Conservation (phyloP, 768 basidiomycete species). For the Leccinum fibrillosum region DNA sequence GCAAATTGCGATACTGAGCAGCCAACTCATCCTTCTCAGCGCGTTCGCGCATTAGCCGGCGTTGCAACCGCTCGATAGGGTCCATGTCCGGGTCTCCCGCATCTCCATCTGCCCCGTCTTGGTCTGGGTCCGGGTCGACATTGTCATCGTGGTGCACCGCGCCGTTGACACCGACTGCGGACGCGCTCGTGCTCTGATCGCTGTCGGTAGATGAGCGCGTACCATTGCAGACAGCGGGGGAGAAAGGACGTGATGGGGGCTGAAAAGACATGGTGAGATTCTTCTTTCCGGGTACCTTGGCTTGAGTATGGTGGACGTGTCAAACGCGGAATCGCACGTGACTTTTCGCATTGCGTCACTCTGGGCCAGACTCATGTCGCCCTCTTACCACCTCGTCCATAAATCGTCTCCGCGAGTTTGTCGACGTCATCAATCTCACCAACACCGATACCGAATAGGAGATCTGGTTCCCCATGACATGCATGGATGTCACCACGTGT, state of each 20-base stretch:
- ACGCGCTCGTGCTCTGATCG: conserved; percentile 34
- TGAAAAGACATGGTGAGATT: conserved; percentile 17
- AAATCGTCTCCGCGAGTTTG: no score
- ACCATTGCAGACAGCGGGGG: conserved; percentile 20
- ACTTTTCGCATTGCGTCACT: background rate
- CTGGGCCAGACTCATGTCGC: no score
- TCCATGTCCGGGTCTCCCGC: conserved; percentile 38
- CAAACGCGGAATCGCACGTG: conserved; percentile 4
- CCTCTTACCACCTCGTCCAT: no score
- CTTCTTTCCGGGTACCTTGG: background rate
- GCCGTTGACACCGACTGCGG: conserved; percentile 30
- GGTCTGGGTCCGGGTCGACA: conserved; percentile 36
- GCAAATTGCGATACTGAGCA: conserved; percentile 78
- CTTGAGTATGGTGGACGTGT: conserved; percentile 2
- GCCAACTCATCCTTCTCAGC: conserved; percentile 89
- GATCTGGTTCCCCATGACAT: background rate
- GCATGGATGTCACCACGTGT: conserved; percentile 3
- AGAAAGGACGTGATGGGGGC: conserved; percentile 33
- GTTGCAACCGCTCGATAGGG: conserved; percentile 58
- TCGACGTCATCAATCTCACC: conserved; percentile 15
- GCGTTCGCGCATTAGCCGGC: conserved; percentile 69
- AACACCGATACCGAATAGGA: conserved; percentile 20
- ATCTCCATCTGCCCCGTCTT: conserved; percentile 23
- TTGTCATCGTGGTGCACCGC: conserved; percentile 26
- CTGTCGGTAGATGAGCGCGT: conserved; percentile 41